These are phyloP conservation scores for Trichoderma citrinoviride DNA, from an alignment of 2,329 filamentous ascomycete genomes.

Conservation along the genomic window DNA sequence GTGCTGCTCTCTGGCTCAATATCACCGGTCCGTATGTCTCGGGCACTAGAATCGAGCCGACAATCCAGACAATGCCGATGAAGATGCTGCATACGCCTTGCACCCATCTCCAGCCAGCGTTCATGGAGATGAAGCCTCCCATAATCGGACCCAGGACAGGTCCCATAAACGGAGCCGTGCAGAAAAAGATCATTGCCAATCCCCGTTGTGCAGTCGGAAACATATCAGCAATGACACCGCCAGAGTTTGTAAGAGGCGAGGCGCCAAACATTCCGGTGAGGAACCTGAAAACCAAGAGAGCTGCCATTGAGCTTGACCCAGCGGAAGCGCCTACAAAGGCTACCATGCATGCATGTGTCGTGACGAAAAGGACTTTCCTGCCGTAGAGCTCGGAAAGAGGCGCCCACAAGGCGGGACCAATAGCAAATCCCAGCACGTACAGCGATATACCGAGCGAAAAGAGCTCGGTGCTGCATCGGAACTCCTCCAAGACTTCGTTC, in stretches of 20 bases:
- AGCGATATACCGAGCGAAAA: not conserved
- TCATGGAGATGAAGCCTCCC: slow-evolving; percentile 63
- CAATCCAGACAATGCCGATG: not conserved
- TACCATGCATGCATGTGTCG: not conserved
- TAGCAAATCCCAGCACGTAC: not conserved
- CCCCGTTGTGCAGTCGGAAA: not conserved
- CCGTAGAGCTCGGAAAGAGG: not conserved
- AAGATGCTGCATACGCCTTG: slow-evolving; percentile 56
- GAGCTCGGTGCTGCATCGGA: not conserved
- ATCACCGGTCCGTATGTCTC: not conserved
- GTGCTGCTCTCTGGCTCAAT: not conserved
- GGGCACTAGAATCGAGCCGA: not conserved
- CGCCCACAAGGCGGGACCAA: not conserved
- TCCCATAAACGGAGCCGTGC: slow-evolving; percentile 41
- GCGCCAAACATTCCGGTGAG: not conserved
- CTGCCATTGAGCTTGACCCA: not conserved
- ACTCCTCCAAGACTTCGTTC: not conserved
- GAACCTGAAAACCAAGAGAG: not conserved
- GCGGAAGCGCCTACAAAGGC: slow-evolving; percentile 1
- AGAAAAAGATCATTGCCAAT: slow-evolving; percentile 6
- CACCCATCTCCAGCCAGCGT: slow-evolving; percentile 65
- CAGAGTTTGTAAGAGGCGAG: not conserved
- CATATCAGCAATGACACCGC: not conserved
- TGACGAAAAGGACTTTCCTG: not conserved
- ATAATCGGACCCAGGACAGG: slow-evolving; percentile 66